A percentile compares a stretch with the other conserved stretches of the same genome.
phyloP scores from a whole-genome alignment of 2,329 filamentous ascomycete species.

The Fusarium miscanthi region DNA sequence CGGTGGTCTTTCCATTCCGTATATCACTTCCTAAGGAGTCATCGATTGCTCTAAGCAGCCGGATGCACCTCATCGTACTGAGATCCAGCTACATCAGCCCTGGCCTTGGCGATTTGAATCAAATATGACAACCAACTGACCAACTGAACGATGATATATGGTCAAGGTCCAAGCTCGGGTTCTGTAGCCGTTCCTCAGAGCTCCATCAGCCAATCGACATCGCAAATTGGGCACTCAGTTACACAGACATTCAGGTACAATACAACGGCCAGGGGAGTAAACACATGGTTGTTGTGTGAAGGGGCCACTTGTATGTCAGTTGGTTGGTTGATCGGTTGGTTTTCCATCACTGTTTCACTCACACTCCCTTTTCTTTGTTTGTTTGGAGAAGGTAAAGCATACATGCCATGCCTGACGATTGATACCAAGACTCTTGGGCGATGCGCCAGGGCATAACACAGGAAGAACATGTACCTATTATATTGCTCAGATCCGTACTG shows the following conservation, averaged over 20 bases:
- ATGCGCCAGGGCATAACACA: not conserved
- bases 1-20: not conserved
- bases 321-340: slow-evolving; percentile 2
- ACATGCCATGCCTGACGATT: slow-evolving; percentile 9
- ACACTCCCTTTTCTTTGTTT: slow-evolving; percentile 18
- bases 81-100: not conserved
- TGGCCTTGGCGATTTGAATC: not conserved
- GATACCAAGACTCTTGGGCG: not conserved
- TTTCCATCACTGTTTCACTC: slow-evolving; percentile 6
- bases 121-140: not conserved
- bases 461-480: not conserved
- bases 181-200: slow-evolving; percentile 14
- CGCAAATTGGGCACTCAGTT: slow-evolving; percentile 4
- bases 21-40: not conserved
- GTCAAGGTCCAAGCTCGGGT: not conserved
- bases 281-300: slow-evolving; percentile 17
- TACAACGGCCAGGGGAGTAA: slow-evolving; percentile 6
- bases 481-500: not conserved
- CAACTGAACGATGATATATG: not conserved
- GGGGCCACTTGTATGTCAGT: not conserved
- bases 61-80: not conserved
- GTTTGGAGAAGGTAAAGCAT: not conserved
- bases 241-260: slow-evolving; percentile 17
- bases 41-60: not conserved
- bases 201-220: slow-evolving; percentile 4